Evolutionary conservation across 2,329 filamentous ascomycete genomes (phyloP).

Genomic region (Fusarium kyushuense): DNA sequence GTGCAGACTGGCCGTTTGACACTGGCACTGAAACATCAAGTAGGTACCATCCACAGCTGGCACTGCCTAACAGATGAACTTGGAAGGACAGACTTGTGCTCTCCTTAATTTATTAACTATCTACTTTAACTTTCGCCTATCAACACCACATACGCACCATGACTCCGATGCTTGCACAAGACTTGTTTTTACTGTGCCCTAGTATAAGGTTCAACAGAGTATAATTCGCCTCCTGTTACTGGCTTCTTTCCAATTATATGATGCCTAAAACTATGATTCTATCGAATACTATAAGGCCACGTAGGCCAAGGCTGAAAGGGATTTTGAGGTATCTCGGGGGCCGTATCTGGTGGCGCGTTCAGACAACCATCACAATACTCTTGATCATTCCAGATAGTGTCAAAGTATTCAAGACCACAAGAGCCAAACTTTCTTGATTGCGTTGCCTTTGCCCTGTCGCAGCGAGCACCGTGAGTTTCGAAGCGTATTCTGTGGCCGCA

Average conservation of each 20-base stretch:
- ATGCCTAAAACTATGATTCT: neutral
- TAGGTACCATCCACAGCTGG: neutral
- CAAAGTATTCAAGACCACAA: neutral
- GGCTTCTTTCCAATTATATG: no score
- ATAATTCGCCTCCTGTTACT: no score
- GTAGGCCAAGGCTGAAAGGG: neutral
- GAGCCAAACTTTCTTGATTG: neutral
- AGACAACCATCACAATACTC: neutral
- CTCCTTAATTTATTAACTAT: neutral
- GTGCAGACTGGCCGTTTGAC: neutral
- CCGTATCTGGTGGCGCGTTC: neutral
- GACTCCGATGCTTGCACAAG: no score
- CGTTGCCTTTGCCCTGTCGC: neutral
- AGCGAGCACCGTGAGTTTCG: neutral
- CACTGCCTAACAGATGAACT: neutral
- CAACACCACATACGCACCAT: no score
- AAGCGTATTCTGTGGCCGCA: neutral
- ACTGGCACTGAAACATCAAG: neutral
- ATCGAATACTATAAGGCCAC: neutral
- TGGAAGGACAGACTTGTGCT: accelerated
- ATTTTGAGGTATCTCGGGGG: neutral
- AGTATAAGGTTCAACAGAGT: no score
- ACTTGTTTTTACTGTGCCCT: no score
- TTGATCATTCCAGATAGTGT: neutral
- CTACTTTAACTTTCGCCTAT: no score